These are phyloP conservation scores for Ceratocystis lukuohia DNA, from an alignment of 2,329 filamentous ascomycete species.

Conservation along the genomic window DNA sequence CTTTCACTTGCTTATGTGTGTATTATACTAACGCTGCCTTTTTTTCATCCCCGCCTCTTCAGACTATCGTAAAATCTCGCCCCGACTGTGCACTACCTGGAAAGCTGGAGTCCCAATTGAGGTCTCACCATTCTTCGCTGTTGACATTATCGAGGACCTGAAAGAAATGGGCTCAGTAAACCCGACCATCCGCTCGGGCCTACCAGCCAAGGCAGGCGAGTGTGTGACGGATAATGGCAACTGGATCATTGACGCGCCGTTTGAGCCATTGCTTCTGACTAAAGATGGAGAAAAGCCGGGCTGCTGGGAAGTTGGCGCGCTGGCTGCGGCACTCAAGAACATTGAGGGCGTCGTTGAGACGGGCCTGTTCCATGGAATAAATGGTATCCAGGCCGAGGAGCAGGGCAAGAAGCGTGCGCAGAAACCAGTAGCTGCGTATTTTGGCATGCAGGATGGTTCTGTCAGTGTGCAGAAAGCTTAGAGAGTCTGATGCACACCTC, in stretches of 20 bases:
- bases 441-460: slow-evolving; percentile 68
- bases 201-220: slow-evolving; percentile 66
- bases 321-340: slow-evolving; percentile 56
- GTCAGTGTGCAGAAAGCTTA: slow-evolving; percentile 13
- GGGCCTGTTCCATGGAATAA: slow-evolving; percentile 74
- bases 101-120: slow-evolving; percentile 73
- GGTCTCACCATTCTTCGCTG: slow-evolving; percentile 72
- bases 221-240: slow-evolving; percentile 47
- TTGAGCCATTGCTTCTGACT: slow-evolving; percentile 55
- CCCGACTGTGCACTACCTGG: slow-evolving; percentile 63
- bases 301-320: slow-evolving; percentile 44
- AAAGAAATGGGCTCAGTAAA: slow-evolving; percentile 56
- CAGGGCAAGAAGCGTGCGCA: slow-evolving; percentile 56
- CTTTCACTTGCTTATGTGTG: neutral
- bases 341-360: slow-evolving; percentile 74
- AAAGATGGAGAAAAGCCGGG: slow-evolving; percentile 36
- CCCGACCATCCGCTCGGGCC: slow-evolving; percentile 58
- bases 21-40: neutral
- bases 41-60: neutral
- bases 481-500: neutral
- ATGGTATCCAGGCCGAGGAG: slow-evolving; percentile 51
- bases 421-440: slow-evolving; percentile 88
- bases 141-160: slow-evolving; percentile 62
- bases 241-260: slow-evolving; percentile 87
- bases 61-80: slow-evolving; percentile 84